A percentile compares a stretch with the other conserved stretches of the same genome.
These are phyloP conservation scores for Acacia acuminata DNA, from an alignment of 306 rosid species.

Conservation along the genomic window DNA sequence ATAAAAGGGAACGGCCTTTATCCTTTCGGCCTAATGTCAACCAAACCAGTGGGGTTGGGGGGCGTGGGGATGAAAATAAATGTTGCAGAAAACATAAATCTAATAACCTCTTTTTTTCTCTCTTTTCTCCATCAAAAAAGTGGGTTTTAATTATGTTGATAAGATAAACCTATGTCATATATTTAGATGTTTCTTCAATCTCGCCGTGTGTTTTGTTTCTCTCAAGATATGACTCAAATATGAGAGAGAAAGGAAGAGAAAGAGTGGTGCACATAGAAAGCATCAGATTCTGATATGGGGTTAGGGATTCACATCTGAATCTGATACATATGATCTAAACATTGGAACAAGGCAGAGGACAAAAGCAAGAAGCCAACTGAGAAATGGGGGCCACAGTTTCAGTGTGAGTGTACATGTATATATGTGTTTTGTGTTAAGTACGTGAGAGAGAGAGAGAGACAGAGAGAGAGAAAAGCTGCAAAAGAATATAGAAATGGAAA, in stretches of 20 bases:
- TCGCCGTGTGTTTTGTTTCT: neutral
- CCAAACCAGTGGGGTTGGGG: slow-evolving; percentile 38
- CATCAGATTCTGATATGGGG: neutral
- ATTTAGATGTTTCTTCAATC: neutral
- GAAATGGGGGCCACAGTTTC: slow-evolving; percentile 46
- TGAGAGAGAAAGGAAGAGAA: neutral
- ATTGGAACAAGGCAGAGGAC: neutral
- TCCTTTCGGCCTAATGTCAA: slow-evolving; percentile 37
- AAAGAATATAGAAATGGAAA: slow-evolving; percentile 85
- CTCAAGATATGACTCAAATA: no score
- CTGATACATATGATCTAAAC: neutral
- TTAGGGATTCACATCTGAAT: neutral
- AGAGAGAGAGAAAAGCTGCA: slow-evolving; percentile 62
- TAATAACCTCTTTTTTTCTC: slow-evolving; percentile 6
- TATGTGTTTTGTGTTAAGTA: neutral
- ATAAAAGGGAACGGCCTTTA: slow-evolving; percentile 25
- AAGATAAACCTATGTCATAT: neutral
- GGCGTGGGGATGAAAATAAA: neutral
- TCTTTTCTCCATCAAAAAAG: neutral
- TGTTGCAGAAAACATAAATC: slow-evolving; percentile 27
- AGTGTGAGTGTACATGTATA: neutral
- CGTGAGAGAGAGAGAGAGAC: neutral
- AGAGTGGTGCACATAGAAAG: neutral
- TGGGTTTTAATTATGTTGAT: neutral
- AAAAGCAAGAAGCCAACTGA: slow-evolving; percentile 45